Base-by-base conservation (phyloP, 306 rosid genomes). In the Prunus kanzakura region DNA sequence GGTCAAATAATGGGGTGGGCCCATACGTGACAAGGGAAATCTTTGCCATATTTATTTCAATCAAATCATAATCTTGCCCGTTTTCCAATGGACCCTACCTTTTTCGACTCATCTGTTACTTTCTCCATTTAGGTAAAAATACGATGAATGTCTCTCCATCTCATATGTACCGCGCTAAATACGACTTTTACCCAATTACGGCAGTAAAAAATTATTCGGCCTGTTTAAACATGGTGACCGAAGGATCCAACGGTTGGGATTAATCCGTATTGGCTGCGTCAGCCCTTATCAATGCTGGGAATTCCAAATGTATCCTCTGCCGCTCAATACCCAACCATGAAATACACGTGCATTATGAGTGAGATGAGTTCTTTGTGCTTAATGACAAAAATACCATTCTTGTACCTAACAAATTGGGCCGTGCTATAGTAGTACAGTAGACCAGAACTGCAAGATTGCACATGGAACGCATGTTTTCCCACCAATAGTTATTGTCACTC, bases 291-390 rank as follows among this genome's bases (percentile, higher is more conserved):
- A 18, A 7, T 63, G 6, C 30, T 63, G 1, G 15, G 35, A 75
- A 29, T 82, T 30, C 61, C 67, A 1, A 69, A 49, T 3, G 52
- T 76, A 3, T 13, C 73, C 79, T 29, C n/a, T 2, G 18, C 76
- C 38, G 13, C 32, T 29, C 69, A 8, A 4, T 12, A 6, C 12
- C 49, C 60, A 8, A 57, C 60, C 77, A 75, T 3, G 67, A 78
- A 18, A 11, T 75, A 58, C 83, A 78, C 85, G 79, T 81, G 85
- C 71, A 70, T 75, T 10, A 22, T 23, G 64, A 2, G 8, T 58
- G 32, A 11, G 18, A 12, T 22, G 12, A 19, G 30, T 6, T 54
- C 3, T 4, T 2, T 16, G 7, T 38, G 14, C 10, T 11, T 3
- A 22, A 13, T 25, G 51, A 61, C 69, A 8, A 50, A 67, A 80